Percentiles rank a stretch among this genome's conserved stretches.
Conservation (phyloP, 2,329 filamentous ascomycete genomes). For the Gaeumannomyces sp. region DNA sequence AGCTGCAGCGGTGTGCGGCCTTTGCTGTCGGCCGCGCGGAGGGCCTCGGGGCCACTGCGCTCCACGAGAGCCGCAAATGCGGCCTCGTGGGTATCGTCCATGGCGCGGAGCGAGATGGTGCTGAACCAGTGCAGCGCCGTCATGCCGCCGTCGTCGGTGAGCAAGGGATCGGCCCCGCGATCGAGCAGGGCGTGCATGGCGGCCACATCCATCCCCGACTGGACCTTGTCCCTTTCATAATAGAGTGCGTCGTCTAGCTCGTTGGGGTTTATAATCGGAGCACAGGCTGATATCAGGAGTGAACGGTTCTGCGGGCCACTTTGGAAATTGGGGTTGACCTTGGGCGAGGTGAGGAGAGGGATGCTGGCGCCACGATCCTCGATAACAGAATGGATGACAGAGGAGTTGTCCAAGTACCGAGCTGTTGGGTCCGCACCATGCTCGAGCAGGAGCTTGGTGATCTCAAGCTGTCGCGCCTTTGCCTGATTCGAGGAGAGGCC, state of each 20-base stretch:
- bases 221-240: background rate
- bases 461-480: background rate
- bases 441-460: background rate
- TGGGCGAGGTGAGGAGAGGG: background rate
- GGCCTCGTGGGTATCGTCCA: background rate
- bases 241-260: background rate
- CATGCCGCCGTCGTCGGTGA: background rate
- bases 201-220: background rate
- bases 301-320: no score
- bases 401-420: background rate
- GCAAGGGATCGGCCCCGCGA: conserved; percentile 1
- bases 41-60: background rate
- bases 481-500: background rate
- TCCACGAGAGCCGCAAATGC: background rate
- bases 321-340: background rate
- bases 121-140: background rate
- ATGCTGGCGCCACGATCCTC: background rate
- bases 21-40: background rate
- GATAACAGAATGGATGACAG: background rate
- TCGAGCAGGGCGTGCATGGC: conserved; percentile 1
- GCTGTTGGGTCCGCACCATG: background rate
- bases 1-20: conserved; percentile 2
- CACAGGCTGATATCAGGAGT: background rate
- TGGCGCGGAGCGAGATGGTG: background rate
- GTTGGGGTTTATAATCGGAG: background rate